Conservation (phyloP, 2,329 filamentous ascomycete species). For the Aspergillus nomiae region DNA sequence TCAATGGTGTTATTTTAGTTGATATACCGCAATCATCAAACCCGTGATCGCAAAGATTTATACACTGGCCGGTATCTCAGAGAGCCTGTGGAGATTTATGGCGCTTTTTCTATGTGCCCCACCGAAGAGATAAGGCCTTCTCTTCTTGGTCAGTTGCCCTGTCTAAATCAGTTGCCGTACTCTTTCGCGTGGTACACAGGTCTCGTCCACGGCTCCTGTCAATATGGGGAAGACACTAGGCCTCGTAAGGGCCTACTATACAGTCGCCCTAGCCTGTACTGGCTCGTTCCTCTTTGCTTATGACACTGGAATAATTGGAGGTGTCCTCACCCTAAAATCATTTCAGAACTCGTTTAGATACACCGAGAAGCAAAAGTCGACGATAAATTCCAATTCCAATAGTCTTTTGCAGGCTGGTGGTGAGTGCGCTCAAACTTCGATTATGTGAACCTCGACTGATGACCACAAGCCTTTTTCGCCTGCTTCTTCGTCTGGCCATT, state of each 20-base stretch:
- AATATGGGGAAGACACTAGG: constrained; percentile 9
- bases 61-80: neutral
- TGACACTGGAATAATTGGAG: constrained; percentile 41
- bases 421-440: neutral
- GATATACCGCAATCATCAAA: constrained; percentile 1
- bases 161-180: neutral
- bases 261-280: constrained; percentile 7
- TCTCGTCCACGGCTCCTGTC: neutral
- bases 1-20: constrained; percentile 10
- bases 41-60: neutral
- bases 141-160: neutral
- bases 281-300: constrained; percentile 34
- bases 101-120: neutral
- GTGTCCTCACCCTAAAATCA: constrained; percentile 47
- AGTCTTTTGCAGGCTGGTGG: constrained; percentile 52
- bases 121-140: neutral
- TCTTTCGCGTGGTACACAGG: neutral
- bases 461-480: constrained; percentile 50
- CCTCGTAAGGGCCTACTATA: constrained; percentile 8
- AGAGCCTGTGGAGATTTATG: neutral
- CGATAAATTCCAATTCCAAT: constrained; percentile 50
- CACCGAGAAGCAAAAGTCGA: constrained; percentile 37
- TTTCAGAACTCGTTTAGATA: constrained; percentile 48
- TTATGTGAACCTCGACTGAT: neutral
- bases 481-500: constrained; percentile 52